phyloP scores from a whole-genome alignment of 179 eudicot genomes.

The Camellia oleifera region DNA sequence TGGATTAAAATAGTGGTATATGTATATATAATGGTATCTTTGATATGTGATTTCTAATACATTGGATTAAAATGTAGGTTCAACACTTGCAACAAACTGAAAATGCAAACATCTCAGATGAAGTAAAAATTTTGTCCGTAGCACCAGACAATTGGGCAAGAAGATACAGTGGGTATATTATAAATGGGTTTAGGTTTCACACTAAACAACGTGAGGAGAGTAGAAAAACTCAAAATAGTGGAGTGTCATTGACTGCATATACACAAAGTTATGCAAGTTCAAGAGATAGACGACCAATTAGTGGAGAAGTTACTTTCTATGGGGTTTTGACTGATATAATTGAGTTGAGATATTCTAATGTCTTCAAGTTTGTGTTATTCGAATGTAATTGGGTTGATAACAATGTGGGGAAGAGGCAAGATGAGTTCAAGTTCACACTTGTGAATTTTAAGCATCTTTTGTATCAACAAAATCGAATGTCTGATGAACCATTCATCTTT shows the following conservation, averaged over 20 bases:
- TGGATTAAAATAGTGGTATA: too few species aligned
- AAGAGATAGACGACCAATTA: background rate
- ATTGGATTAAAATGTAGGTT: too few species aligned
- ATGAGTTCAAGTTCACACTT: background rate
- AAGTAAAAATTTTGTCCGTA: background rate
- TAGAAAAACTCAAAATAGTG: background rate
- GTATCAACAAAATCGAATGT: too few species aligned
- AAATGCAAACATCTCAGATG: background rate
- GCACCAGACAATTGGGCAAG: background rate
- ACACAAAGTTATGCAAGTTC: slow-evolving; percentile 1
- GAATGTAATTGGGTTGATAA: slow-evolving; percentile 3
- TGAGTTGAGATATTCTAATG: background rate
- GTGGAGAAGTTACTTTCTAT: background rate
- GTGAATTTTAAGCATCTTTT: too few species aligned
- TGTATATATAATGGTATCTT: too few species aligned
- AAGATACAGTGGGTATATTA: background rate
- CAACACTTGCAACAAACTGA: background rate
- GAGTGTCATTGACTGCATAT: background rate
- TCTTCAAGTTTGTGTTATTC: slow-evolving; percentile 3
- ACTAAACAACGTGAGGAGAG: background rate
- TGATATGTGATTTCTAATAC: too few species aligned
- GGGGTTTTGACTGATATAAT: background rate
- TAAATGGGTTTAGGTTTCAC: slow-evolving; percentile 4
- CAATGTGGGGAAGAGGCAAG: background rate
- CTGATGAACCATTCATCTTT: too few species aligned